Base-by-base conservation (phyloP, 805 yeast species). In the Jamesozyma piceae region DNA sequence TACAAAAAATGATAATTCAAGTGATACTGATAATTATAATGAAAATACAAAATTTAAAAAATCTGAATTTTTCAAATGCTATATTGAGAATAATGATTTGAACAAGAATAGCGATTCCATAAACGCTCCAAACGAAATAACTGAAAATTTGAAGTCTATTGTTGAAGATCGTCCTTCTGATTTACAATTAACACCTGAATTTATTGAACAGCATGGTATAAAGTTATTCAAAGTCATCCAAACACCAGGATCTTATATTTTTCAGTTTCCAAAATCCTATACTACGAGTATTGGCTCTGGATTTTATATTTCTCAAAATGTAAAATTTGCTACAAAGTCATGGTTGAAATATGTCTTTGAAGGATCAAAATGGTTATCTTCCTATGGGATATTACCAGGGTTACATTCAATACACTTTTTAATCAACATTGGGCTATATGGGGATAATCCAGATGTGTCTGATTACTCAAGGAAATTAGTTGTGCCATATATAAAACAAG, bases 201-300 rank as follows among this genome's bases (percentile, higher is more conserved):
- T 65, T 24, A 57, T 82, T n/a, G 46, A 50, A n/a, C 60, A 64
- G 18, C 50, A 69, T 27, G 80, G 78, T 0, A 78, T 82, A 17
- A 62, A 55, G 4, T 72, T 66, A 21, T 62, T 67, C 35, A 68
- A 72, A 5, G 62, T 74, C 0, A 55, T 68, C n/a, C 89, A 82
- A 54, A 66, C 65, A 31, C 77, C 80, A 0, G 84, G 85, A 1
- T 83, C 82, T 29, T 68, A 70, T 43, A 61, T 82, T 5, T 63
- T 80, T 44, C 77, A 72, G 43, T 77, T 63, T 48, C 87, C 89
- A 0, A 67, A 68, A 42, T 53, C 74, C 0, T 80, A 75, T 53
- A 64, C 80, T 1, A 57, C 77, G 13, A 62, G 57, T 4, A 54
- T 79, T 3, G 75, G 80, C 0, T 55, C 75, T 14, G 88, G 87